Evolutionary conservation across 345 rosid species (phyloP).

Genomic region (Angophora floribunda): DNA sequence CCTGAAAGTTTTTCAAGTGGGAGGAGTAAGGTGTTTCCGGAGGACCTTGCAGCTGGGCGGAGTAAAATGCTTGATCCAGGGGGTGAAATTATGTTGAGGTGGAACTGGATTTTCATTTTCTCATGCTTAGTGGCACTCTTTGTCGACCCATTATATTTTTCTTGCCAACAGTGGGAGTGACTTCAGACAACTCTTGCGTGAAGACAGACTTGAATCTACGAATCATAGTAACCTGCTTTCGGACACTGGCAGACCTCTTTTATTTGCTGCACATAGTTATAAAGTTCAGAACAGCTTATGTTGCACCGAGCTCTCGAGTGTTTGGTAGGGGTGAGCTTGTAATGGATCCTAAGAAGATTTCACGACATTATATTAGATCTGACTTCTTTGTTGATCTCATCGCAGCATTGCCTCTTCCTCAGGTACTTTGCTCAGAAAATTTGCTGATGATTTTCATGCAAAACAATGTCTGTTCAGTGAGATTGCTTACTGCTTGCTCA

Average conservation of each 20-base stretch:
- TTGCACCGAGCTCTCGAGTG: conserved; percentile 77
- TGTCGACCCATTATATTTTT: conserved; percentile 79
- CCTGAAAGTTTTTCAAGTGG: conserved; percentile 25
- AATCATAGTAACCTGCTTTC: conserved; percentile 57
- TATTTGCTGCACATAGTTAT: conserved; percentile 72
- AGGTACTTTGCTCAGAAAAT: conserved; percentile 32
- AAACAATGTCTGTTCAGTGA: neutral
- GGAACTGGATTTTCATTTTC: conserved; percentile 81
- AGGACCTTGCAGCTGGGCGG: conserved; percentile 43
- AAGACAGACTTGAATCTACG: conserved; percentile 50
- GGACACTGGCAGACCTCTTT: conserved; percentile 78
- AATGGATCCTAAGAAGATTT: conserved; percentile 77
- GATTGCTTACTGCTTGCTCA: neutral
- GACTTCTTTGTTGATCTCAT: conserved; percentile 81
- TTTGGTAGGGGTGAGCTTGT: conserved; percentile 97
- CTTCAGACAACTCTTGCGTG: conserved; percentile 30
- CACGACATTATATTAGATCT: conserved; percentile 59
- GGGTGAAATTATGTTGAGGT: conserved; percentile 64
- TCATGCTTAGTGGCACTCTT: conserved; percentile 81
- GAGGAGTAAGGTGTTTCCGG: conserved; percentile 29
- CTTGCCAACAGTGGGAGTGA: conserved; percentile 52
- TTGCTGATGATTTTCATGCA: neutral
- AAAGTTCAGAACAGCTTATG: conserved; percentile 84
- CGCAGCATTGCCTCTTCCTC: conserved; percentile 90
- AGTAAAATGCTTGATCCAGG: conserved; percentile 79